Evolutionary conservation across 2,329 filamentous ascomycete genomes (phyloP), one percentile per base, ranked within the genome.

Genomic region (Colletotrichum plurivorum): DNA sequence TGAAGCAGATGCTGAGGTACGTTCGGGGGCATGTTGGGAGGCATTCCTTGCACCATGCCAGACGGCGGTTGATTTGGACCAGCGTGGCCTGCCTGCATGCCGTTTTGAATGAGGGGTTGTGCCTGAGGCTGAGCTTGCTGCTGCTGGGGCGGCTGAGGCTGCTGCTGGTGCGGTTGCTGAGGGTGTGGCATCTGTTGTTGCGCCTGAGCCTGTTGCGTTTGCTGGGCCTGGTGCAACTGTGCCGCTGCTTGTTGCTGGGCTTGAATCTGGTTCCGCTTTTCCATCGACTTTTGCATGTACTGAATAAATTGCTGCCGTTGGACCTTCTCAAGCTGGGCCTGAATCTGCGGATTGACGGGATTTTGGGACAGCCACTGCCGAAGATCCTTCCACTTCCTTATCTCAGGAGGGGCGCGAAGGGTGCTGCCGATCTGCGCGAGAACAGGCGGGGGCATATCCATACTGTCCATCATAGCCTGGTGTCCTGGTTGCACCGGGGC

Each of bases 341-440:
- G 78, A 9, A 78, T 59, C 2, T 75, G 68, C 5, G 76, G 75
- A 0, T 79, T 71, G 1, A 83, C 67, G 57, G 78, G 80, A 55
- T 81, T 82, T 58, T 80, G 78, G 10, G 69, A 70, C 4, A 84
- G 71, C 81, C 82, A 86, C 2, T 72, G 66, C 72, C 83, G 84
- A 12, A 87, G 75, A 4, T 85, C 83, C 16, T 77, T 77, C 85
- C 85, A 87, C 70, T 84, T 87, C 75, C 84, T 85, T 5, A 85
- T 73, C 0, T 86, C 83, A 0, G 77, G 73, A 2, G 84, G 83
- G 12, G 57, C 54, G 4, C 57, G 60, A 3, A 85, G 65, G 20
- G 75, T 75, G 13, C 58, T 73, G 4, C 79, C 73, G 2, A 78
- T 71, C 43, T 73, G 64, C 15, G 77, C 73, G 15, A 81, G 69